Percentiles rank a stretch among this genome's conserved stretches.
These are phyloP conservation scores for Phaeosphaeriaceae sp. DNA, from an alignment of 2,329 filamentous ascomycete genomes.

Conservation along the genomic window DNA sequence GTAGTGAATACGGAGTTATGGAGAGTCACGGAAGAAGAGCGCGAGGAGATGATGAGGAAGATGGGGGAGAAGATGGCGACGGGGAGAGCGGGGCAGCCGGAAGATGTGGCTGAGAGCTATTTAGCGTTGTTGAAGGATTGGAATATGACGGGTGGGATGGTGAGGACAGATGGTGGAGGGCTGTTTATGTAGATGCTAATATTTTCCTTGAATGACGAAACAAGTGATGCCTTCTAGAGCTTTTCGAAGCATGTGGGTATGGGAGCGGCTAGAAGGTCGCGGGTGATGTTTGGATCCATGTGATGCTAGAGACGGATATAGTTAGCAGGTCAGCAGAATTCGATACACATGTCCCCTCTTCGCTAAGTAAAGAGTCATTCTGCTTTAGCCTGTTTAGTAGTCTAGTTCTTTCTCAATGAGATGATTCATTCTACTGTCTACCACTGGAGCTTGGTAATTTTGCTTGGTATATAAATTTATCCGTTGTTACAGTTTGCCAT, in stretches of 20 bases:
- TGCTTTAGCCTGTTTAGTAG: no score
- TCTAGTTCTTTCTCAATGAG: no score
- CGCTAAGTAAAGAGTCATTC: background rate
- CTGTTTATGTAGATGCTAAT: conserved; percentile 12
- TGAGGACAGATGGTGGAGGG: conserved; percentile 53
- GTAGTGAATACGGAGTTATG: conserved; percentile 56
- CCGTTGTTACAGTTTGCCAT: background rate
- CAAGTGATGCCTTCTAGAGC: no score
- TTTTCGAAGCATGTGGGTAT: background rate
- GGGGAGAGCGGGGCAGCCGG: conserved; percentile 32
- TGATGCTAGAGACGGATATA: background rate
- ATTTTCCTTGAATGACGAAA: background rate
- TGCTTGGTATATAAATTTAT: background rate
- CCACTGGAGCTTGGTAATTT: no score
- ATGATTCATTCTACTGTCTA: no score
- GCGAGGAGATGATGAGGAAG: conserved; percentile 26
- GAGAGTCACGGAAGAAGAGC: conserved; percentile 39
- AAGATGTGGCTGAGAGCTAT: conserved; percentile 54
- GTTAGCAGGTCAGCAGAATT: background rate
- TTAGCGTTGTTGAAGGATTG: conserved; percentile 57
- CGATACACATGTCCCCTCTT: background rate
- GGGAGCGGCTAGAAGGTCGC: background rate
- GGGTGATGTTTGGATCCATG: background rate
- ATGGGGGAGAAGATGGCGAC: conserved; percentile 31
- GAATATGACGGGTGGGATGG: conserved; percentile 54